Evolutionary conservation across 1,139 yeast species (phyloP), one percentile per base, ranked within the genome.

Genomic region (Kodamaea alishanica): DNA sequence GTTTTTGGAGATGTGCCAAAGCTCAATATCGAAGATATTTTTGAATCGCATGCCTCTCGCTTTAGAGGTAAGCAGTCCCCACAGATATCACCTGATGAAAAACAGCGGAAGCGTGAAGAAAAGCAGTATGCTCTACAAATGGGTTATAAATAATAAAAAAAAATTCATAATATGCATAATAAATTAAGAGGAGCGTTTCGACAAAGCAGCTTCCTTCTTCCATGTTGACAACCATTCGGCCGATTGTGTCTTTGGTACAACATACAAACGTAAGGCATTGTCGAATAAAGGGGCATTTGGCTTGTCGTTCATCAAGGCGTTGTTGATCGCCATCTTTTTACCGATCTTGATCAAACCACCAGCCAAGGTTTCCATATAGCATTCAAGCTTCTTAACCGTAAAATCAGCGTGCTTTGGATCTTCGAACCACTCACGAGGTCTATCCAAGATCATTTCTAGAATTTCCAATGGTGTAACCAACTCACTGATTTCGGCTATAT

Each of bases 341-440:
- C 96, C 96, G 2, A 86, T 79, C 60, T 87, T 88, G 30, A 90
- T 81, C 43, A 92, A 69, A 0, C 97, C 97, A 30, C 96, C 97
- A 2, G 79, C 56, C 31, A 65, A 72, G 0, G 97, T 88, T 59
- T 88, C 97, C 79, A 87, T 81, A 57, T 72, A 90, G 15, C 84
- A 83, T 40, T 84, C 84, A 28, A 90, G 64, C 41, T 75, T 75
- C 49, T 75, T 77, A 4, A 78, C 64, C 1, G 70, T 61, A 54
- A 88, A 88, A 44, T 81, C 69, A 36, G 62, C 60, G 54, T 81
- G 88, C 45, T 73, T 77, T 5, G 80, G 81, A 41, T 77, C 79
- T 20, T 74, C 73, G 55, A 83, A 86, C 84, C 89, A 89, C 37
- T 77, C 77, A 7, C 75, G 75, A 2, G 92, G 88, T 50, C 88